These are phyloP conservation scores for Globisporangium heterothallicum DNA, from an alignment of 352 stramenopile species.

Conservation along the genomic window DNA sequence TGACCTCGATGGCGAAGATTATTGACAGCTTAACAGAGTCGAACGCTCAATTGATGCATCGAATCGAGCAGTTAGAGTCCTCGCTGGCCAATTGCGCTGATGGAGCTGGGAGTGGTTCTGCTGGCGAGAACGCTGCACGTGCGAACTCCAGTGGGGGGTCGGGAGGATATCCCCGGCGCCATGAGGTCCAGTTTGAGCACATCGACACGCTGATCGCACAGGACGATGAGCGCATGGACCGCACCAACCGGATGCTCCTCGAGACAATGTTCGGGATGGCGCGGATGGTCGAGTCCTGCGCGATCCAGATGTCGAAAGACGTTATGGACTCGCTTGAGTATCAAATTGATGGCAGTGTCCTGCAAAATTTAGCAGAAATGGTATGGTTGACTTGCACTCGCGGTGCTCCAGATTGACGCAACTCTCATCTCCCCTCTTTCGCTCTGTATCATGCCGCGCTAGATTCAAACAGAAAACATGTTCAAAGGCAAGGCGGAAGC, in stretches of 20 bases:
- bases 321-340: constrained; percentile 77
- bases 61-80: constrained; percentile 60
- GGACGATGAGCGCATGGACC: constrained; percentile 57
- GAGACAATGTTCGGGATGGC: constrained; percentile 83
- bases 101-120: not conserved
- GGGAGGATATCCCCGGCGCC: constrained; percentile 7
- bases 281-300: constrained; percentile 75
- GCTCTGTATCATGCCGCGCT: too few species aligned
- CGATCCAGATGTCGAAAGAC: constrained; percentile 82
- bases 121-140: not conserved
- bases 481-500: constrained; percentile 35
- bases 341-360: constrained; percentile 60
- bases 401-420: too few species aligned
- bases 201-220: constrained; percentile 46
- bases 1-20: constrained; percentile 66
- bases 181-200: constrained; percentile 39
- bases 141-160: not conserved
- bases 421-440: not conserved
- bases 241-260: constrained; percentile 69
- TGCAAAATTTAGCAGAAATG: constrained; percentile 58
- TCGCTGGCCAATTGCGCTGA: constrained; percentile 17
- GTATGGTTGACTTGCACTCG: constrained; percentile 15
- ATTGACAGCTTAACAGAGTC: constrained; percentile 76
- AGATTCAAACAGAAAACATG: constrained; percentile 61
- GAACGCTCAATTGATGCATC: constrained; percentile 58